A percentile compares a stretch with the other conserved stretches of the same genome.
These are phyloP conservation scores for Komagataella populi DNA, from an alignment of 805 yeast species.

Conservation along the genomic window DNA sequence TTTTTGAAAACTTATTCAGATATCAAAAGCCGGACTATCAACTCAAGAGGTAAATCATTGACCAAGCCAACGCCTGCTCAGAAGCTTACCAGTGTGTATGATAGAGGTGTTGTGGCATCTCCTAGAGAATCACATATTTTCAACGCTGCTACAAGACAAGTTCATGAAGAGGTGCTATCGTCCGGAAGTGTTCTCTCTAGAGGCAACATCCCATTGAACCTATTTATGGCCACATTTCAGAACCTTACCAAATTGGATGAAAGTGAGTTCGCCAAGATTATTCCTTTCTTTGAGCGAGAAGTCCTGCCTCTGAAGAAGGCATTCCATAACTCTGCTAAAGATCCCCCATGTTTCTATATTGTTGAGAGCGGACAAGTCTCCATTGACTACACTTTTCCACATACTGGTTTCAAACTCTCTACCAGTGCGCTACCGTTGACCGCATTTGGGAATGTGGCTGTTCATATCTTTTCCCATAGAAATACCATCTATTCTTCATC, in stretches of 20 bases:
- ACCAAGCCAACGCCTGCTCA: not conserved
- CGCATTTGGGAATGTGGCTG: slow-evolving; percentile 51
- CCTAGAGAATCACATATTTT: slow-evolving; percentile 39
- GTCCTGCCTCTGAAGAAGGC: slow-evolving; percentile 29
- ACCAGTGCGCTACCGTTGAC: slow-evolving; percentile 54
- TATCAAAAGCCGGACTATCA: slow-evolving; percentile 7
- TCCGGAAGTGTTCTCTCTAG: slow-evolving; percentile 1
- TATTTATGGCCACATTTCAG: slow-evolving; percentile 50
- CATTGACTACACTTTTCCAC: slow-evolving; percentile 28
- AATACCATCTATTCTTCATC: slow-evolving; percentile 28
- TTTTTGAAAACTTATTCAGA: slow-evolving; percentile 53
- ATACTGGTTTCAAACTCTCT: slow-evolving; percentile 14
- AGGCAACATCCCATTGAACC: slow-evolving; percentile 22
- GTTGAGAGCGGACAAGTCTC: slow-evolving; percentile 36
- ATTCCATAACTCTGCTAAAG: slow-evolving; percentile 29
- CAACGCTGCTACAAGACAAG: slow-evolving; percentile 36
- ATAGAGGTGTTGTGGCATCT: slow-evolving; percentile 14
- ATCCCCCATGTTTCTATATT: slow-evolving; percentile 42
- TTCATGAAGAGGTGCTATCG: slow-evolving; percentile 21
- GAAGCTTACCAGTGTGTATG: not conserved
- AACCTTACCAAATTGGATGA: slow-evolving; percentile 37
- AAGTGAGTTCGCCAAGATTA: slow-evolving; percentile 51
- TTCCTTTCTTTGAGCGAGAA: slow-evolving; percentile 40
- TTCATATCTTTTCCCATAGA: slow-evolving; percentile 21
- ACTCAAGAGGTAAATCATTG: not conserved